A percentile compares a stretch with the other conserved stretches of the same genome.
These are phyloP conservation scores for Athelia sp. DNA, from an alignment of 1,284 basidiomycete genomes.

Conservation along the genomic window DNA sequence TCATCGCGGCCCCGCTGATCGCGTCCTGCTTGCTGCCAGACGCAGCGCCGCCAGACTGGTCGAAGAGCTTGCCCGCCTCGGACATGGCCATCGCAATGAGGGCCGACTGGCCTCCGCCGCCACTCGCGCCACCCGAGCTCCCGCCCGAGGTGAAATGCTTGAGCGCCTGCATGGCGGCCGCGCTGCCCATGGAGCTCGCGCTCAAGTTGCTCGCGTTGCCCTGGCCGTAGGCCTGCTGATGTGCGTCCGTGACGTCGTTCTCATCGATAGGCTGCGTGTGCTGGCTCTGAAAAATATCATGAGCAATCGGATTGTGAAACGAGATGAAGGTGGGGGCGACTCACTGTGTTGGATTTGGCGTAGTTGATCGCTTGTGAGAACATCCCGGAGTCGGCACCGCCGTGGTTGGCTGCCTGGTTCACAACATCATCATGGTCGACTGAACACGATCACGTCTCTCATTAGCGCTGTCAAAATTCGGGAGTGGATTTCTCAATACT, in stretches of 20 bases:
- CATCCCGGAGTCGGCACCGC: constrained; percentile 45
- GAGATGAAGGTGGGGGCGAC: constrained; percentile 8
- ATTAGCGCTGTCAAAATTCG: not conserved
- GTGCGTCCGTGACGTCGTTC: constrained; percentile 54
- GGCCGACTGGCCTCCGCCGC: constrained; percentile 47
- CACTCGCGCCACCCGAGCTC: constrained; percentile 26
- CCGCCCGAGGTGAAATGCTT: constrained; percentile 60
- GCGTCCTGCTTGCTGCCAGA: constrained; percentile 77
- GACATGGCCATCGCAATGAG: constrained; percentile 82
- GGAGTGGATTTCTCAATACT: constrained; percentile 15
- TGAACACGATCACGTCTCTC: constrained; percentile 20
- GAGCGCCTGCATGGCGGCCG: constrained; percentile 67
- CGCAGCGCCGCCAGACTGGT: constrained; percentile 58
- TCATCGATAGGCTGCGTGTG: constrained; percentile 62
- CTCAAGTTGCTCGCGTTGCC: constrained; percentile 39
- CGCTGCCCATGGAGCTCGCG: constrained; percentile 62
- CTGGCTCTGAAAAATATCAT: constrained; percentile 30
- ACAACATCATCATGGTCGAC: constrained; percentile 59
- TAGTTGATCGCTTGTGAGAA: constrained; percentile 50
- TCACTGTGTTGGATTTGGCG: constrained; percentile 46
- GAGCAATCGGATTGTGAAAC: not conserved
- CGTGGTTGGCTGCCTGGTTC: constrained; percentile 41
- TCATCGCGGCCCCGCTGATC: constrained; percentile 79
- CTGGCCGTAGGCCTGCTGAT: constrained; percentile 55
- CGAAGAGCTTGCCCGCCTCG: constrained; percentile 72